phyloP scores from a whole-genome alignment of 345 rosid genomes.

The Eucalyptus erythrocorys region DNA sequence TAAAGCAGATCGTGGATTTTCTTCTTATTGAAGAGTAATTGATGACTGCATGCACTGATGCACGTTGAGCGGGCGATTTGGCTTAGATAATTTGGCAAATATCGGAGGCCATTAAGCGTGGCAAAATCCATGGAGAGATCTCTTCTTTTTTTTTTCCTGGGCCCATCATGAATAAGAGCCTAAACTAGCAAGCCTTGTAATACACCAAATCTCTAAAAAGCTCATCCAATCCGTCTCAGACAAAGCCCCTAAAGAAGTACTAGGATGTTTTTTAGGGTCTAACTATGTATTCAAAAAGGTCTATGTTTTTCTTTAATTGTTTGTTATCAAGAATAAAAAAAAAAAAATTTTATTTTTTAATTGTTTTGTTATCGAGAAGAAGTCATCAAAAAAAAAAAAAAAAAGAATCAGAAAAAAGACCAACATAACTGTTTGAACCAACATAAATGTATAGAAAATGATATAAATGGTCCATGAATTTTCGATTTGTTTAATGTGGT shows the following conservation, averaged over 20 bases:
- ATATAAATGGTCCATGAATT: too few species aligned
- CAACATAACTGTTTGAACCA: not conserved
- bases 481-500: too few species aligned
- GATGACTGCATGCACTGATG: not conserved
- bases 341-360: too few species aligned
- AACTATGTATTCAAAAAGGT: too few species aligned
- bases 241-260: not conserved
- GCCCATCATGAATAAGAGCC: not conserved
- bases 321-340: not conserved
- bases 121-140: not conserved
- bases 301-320: too few species aligned
- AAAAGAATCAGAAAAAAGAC: not conserved
- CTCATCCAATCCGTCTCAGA: not conserved
- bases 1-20: not conserved
- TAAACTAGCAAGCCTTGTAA: not conserved
- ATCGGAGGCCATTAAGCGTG: not conserved
- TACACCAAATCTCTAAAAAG: not conserved
- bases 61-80: not conserved
- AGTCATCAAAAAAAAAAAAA: too few species aligned
- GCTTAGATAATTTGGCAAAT: not conserved
- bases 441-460: not conserved
- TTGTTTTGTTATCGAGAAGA: too few species aligned
- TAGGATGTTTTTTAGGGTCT: not conserved
- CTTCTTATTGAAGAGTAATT: not conserved
- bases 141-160: not conserved